A percentile compares a stretch with the other conserved stretches of the same genome.
Evolutionary conservation across 208 protist species (phyloP).

Genomic region (Wallacemonas sp.): DNA sequence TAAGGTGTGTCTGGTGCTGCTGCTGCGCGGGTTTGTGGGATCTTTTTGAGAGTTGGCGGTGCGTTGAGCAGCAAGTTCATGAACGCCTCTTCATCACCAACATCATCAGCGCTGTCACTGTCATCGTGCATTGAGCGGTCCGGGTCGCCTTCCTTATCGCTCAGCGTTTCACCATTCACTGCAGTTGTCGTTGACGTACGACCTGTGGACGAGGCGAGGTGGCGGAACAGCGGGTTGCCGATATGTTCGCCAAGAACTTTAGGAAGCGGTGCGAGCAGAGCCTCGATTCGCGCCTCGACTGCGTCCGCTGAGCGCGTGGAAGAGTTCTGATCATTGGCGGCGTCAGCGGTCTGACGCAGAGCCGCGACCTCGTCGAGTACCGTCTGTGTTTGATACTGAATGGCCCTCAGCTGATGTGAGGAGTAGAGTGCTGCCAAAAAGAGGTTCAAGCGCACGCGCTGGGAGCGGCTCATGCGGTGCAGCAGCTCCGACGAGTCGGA

Average conservation of each 20-base stretch:
- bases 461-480: constrained; percentile 6
- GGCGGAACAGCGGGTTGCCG: not conserved
- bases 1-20: too few relatives aligned
- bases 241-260: not conserved
- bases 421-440: not conserved
- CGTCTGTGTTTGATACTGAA: not conserved
- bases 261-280: not conserved
- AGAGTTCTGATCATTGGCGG: not conserved
- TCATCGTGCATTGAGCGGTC: too few relatives aligned
- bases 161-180: too few relatives aligned
- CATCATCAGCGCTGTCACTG: too few relatives aligned
- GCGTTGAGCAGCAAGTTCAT: constrained; percentile 2
- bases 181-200: too few relatives aligned
- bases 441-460: constrained; percentile 10
- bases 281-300: not conserved
- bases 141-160: too few relatives aligned
- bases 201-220: too few relatives aligned
- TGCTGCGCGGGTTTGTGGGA: too few relatives aligned
- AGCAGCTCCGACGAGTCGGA: not conserved
- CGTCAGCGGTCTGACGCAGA: not conserved
- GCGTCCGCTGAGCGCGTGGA: not conserved
- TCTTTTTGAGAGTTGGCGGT: too few relatives aligned
- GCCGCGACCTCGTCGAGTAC: not conserved
- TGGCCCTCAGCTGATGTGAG: not conserved
- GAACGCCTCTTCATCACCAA: not conserved